Evolutionary conservation across 2,329 filamentous ascomycete genomes (phyloP).

Genomic region (Sporothrix pallida): DNA sequence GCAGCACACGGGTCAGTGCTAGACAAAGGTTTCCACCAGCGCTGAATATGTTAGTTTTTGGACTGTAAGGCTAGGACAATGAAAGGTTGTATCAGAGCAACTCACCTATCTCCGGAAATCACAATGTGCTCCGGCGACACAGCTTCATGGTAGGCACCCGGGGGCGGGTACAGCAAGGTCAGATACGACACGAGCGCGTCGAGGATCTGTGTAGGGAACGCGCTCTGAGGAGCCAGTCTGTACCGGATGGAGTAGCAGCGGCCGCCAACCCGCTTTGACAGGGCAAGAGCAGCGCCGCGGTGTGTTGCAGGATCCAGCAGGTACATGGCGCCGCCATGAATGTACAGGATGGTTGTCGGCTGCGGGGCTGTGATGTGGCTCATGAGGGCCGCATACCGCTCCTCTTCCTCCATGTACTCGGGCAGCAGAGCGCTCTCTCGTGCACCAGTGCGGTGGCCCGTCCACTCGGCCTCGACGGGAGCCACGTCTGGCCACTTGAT

Average conservation of each 20-base stretch:
- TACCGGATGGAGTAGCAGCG: conserved; percentile 76
- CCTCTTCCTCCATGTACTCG: conserved; percentile 59
- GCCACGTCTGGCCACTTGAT: conserved; percentile 56
- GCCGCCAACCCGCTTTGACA: conserved; percentile 71
- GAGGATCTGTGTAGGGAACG: conserved; percentile 75
- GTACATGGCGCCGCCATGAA: conserved; percentile 78
- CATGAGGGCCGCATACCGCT: conserved; percentile 71
- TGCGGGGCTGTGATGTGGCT: conserved; percentile 65
- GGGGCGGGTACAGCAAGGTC: conserved; percentile 72
- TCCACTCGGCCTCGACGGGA: conserved; percentile 76
- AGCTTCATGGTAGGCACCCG: conserved; percentile 68
- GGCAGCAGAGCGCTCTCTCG: conserved; percentile 58
- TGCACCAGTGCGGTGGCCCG: conserved; percentile 67
- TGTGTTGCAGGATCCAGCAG: conserved; percentile 74
- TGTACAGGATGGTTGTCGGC: conserved; percentile 70
- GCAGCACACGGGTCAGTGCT: conserved; percentile 69
- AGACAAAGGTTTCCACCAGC: conserved; percentile 76
- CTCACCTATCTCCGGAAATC: conserved; percentile 73
- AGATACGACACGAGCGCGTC: conserved; percentile 77
- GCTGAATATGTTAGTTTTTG: conserved; percentile 48
- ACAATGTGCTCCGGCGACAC: conserved; percentile 71
- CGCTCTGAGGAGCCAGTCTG: conserved; percentile 73
- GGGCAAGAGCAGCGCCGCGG: conserved; percentile 60
- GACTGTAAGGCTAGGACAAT: no score
- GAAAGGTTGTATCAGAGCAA: no score